Base-by-base conservation (phyloP, 176 grass and related monocot genomes). In the Eragrostis nindensis region DNA sequence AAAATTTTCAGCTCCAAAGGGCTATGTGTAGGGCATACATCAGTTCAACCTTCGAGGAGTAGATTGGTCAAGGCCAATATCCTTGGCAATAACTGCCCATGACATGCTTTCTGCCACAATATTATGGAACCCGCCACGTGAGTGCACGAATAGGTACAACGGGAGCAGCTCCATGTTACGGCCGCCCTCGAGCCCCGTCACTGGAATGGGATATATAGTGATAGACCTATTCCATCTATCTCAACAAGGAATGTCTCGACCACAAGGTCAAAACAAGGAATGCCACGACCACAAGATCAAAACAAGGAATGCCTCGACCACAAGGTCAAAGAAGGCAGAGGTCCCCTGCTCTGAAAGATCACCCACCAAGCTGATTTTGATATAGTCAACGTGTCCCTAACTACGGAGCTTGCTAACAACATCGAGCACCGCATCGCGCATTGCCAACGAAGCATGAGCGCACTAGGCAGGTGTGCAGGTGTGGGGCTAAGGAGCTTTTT, bases 1-100 rank as follows among this genome's bases (percentile, higher is more conserved):
- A 30, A 40, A 56, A 86, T 40, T 19, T 17, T 63, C 43, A 74
- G 70, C 41, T 92, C 84, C 14, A 89, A 57, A 6, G 60, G 60
- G 4, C 67, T 3, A 92, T 46, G 42, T 92, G 84, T 53, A 81
- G 73, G 26, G 19, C n/a, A 50, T 86, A 92, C 32, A 89, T 41
- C 3, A 89, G 54, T 76, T 86, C 81, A 50, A 89, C 39, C 13
- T 76, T 15, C 8, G 50, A 42, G 11, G 76, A 6, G 71, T n/a
- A 0, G 44, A 13, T 8, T 70, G 18, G 5, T 89, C 65, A 5
- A 89, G 84, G 48, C 86, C 86, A n/a, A 47, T 45, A 49, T 25
- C 71, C 83, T 84, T 60, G 16, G 83, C 75, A 59, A 86, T 26
- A 29, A 66, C 32, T 2, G 54, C 75, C 86, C 90, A 92, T 13